Base-by-base conservation (phyloP, 129 eudicot genomes). In the Arctium minus region DNA sequence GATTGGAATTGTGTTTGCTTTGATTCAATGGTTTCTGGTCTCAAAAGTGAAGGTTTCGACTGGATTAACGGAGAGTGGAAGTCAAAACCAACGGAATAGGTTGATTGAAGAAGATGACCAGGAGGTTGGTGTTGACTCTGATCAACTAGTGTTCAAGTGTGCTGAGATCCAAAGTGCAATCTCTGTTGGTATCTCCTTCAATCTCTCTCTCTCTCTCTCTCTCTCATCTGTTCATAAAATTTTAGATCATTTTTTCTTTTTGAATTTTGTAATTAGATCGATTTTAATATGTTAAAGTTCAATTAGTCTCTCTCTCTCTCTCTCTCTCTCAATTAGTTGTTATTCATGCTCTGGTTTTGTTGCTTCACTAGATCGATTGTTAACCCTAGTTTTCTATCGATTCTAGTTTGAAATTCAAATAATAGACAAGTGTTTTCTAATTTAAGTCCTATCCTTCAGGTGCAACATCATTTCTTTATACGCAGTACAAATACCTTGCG, bases 111-210 rank as follows among this genome's bases (percentile, higher is more conserved):
- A 88, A 77, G 91, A 88, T 83, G 91, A 88, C 10, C 88, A 80
- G 69, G 92, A 88, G 44, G 84, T 65, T 15, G 92, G 92, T 36
- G 36, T 88, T 62, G 86, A 86, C 65, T 73, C 77, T 77, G 88
- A 60, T 83, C 86, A 76, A 17, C 86, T 72, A 80, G 89, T 86
- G 82, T 85, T 67, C 6, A 88, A 88, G 79, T 88, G 92, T 83
- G 92, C 89, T 32, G 92, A 88, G 80, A 88, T 88, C 76, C 92
- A 88, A 46, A 83, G 73, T 68, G 92, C 92, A 72, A 88, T 88
- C 62, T 88, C 92, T 69, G 84, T 86, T 27, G 92, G 92, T 88
- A 37, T 78, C 27, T 8, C 8, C 68, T 56, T 56, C 62, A 78
- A 27, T 3, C 48, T 80, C 79, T 68, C 60, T 74, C 73, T 27